These are phyloP conservation scores for Vigna hirtella DNA, from an alignment of 306 rosid species.

Conservation along the genomic window DNA sequence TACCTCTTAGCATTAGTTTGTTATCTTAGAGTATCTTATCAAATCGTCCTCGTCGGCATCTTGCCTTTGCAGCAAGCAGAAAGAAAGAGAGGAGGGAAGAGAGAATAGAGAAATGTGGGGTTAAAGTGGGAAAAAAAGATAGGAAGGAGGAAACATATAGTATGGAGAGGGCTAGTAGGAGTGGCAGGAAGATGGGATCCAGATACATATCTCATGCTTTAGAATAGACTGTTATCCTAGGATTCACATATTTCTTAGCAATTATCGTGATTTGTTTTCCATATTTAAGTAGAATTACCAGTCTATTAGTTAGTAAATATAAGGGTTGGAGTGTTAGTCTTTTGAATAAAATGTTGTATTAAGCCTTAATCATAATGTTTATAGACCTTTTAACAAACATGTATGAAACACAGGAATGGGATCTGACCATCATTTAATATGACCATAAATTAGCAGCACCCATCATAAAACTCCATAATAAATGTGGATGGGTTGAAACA, in stretches of 20 bases:
- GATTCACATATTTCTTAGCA: not conserved
- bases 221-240: not conserved
- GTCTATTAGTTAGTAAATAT: not conserved
- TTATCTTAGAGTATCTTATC: not conserved
- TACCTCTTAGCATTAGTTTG: not conserved
- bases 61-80: not conserved
- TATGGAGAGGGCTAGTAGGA: not conserved
- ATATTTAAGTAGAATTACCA: not conserved
- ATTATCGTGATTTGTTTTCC: not conserved
- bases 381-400: not conserved
- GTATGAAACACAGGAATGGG: constrained; percentile 12
- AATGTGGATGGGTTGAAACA: constrained; percentile 21
- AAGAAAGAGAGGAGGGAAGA: not conserved
- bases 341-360: not conserved
- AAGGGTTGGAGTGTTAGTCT: not conserved
- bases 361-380: not conserved
- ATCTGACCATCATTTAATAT: constrained; percentile 15
- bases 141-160: not conserved
- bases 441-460: constrained; percentile 13
- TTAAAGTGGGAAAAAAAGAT: not conserved
- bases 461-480: constrained; percentile 11
- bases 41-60: not conserved
- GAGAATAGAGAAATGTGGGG: not conserved
- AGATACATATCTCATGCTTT: not conserved
- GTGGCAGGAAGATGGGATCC: not conserved